These are phyloP conservation scores for Penicillium egyptiacum DNA, from an alignment of 495 filamentous ascomycete species.

Conservation along the genomic window DNA sequence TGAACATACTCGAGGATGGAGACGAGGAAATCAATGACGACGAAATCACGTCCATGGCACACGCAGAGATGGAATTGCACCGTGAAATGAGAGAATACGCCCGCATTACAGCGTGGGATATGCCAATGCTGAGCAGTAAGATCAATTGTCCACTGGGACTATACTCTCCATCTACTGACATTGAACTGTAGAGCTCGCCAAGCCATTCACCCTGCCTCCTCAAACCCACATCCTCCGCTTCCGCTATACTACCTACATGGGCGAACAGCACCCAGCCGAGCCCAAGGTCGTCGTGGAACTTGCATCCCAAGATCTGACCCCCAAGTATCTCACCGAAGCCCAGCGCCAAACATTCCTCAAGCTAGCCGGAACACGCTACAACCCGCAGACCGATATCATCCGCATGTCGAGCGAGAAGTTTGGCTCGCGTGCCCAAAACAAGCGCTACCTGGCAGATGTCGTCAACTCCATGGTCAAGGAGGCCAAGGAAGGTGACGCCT, in stretches of 20 bases:
- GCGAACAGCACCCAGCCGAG: conserved; percentile 87
- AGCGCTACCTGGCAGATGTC: conserved; percentile 81
- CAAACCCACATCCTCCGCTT: conserved; percentile 73
- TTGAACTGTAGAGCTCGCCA: conserved; percentile 64
- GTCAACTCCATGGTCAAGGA: conserved; percentile 71
- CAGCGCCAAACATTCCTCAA: conserved; percentile 85
- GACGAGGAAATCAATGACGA: conserved; percentile 70
- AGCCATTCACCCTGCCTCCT: conserved; percentile 72
- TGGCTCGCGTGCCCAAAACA: conserved; percentile 88
- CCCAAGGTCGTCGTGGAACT: conserved; percentile 94
- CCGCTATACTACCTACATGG: conserved; percentile 96
- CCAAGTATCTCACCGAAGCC: conserved; percentile 55
- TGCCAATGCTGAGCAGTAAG: conserved; percentile 87
- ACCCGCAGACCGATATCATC: conserved; percentile 78
- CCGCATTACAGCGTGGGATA: conserved; percentile 88
- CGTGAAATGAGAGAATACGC: conserved; percentile 87
- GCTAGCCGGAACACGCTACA: conserved; percentile 83
- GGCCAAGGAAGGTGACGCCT: conserved; percentile 80
- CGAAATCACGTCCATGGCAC: conserved; percentile 76
- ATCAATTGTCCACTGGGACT: conserved; percentile 10
- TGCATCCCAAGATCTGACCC: conserved; percentile 62
- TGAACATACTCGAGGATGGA: conserved; percentile 52
- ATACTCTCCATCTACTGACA: conserved; percentile 23
- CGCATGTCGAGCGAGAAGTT: conserved; percentile 92
- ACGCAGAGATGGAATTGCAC: conserved; percentile 85